Evolutionary conservation across 768 basidiomycete genomes (phyloP).

Genomic region (Rhizopogon salebrosus): DNA sequence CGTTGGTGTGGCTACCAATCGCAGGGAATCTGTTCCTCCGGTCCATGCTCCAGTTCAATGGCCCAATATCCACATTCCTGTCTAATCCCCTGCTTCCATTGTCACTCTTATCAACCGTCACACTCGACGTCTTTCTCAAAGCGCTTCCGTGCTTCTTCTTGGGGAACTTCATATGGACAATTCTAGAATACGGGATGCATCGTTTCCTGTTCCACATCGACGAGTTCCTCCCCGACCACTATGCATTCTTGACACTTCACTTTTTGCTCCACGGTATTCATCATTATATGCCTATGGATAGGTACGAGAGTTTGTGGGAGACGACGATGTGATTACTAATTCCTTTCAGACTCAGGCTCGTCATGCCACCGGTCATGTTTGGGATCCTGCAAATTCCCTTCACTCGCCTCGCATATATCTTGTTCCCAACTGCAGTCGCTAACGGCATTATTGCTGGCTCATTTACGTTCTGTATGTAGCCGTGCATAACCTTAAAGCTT

Average conservation of each 20-base stretch:
- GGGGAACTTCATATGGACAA: constrained; percentile 90
- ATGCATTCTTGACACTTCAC: constrained; percentile 76
- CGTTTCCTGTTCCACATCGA: constrained; percentile 98
- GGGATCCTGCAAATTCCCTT: constrained; percentile 73
- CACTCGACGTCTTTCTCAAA: constrained; percentile 47
- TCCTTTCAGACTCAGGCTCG: constrained; percentile 68
- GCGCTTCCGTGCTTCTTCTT: constrained; percentile 66
- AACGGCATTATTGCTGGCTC: constrained; percentile 88
- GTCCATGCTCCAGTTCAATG: constrained; percentile 77
- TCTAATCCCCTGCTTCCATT: constrained; percentile 52
- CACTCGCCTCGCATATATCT: constrained; percentile 71
- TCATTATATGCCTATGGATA: constrained; percentile 96
- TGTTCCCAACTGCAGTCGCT: constrained; percentile 82
- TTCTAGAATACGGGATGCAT: constrained; percentile 90
- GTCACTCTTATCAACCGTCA: constrained; percentile 39
- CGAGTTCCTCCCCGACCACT: constrained; percentile 75
- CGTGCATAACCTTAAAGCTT: background rate
- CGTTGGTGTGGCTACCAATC: constrained; percentile 89
- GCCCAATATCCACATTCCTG: constrained; percentile 61
- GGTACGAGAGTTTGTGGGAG: constrained; percentile 37
- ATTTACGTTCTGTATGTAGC: constrained; percentile 62
- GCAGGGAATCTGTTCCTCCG: constrained; percentile 72
- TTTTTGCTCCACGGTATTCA: constrained; percentile 95
- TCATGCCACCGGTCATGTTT: constrained; percentile 94
- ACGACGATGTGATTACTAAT: background rate